Evolutionary conservation across 495 filamentous ascomycete species (phyloP).

Genomic region (Peziza echinospora): DNA sequence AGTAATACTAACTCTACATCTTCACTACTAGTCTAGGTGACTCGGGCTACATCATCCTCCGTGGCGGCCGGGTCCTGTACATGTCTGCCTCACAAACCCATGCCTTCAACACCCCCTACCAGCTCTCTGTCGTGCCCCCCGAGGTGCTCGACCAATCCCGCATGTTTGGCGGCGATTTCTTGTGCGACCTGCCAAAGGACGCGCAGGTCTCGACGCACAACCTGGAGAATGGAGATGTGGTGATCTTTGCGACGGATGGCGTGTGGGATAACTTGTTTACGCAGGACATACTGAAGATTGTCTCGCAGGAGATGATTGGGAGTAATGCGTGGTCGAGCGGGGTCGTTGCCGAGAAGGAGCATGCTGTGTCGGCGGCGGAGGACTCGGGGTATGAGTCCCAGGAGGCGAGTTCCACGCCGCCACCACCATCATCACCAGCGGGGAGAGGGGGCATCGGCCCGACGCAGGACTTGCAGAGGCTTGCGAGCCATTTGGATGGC

Average conservation of each 20-base stretch:
- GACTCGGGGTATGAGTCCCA: slow-evolving; percentile 5
- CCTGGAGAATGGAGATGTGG: slow-evolving; percentile 72
- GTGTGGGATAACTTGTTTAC: slow-evolving; percentile 94
- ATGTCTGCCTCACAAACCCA: slow-evolving; percentile 77
- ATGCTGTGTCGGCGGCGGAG: no score
- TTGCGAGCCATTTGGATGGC: slow-evolving; percentile 6
- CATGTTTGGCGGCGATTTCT: slow-evolving; percentile 57
- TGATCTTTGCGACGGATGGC: slow-evolving; percentile 82
- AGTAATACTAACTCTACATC: slow-evolving; percentile 2
- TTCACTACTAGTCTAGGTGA: slow-evolving; percentile 45
- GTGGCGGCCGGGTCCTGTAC: slow-evolving; percentile 60
- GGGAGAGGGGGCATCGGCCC: slow-evolving; percentile 19
- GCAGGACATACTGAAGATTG: slow-evolving; percentile 61
- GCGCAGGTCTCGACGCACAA: slow-evolving; percentile 53
- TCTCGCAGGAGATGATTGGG: slow-evolving; percentile 49
- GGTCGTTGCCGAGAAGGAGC: no score
- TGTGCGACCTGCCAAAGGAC: slow-evolving; percentile 64
- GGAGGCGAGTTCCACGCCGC: neutral
- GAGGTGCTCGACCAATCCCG: slow-evolving; percentile 51
- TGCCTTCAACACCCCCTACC: slow-evolving; percentile 91
- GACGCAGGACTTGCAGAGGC: slow-evolving; percentile 7
- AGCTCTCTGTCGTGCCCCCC: slow-evolving; percentile 71
- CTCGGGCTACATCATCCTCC: slow-evolving; percentile 77
- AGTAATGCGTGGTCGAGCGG: slow-evolving; percentile 66
- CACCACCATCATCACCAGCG: slow-evolving; percentile 10